Evolutionary conservation across 768 basidiomycete species (phyloP), one percentile per base, ranked within the genome.

Genomic region (Sarcodon aspratus): DNA sequence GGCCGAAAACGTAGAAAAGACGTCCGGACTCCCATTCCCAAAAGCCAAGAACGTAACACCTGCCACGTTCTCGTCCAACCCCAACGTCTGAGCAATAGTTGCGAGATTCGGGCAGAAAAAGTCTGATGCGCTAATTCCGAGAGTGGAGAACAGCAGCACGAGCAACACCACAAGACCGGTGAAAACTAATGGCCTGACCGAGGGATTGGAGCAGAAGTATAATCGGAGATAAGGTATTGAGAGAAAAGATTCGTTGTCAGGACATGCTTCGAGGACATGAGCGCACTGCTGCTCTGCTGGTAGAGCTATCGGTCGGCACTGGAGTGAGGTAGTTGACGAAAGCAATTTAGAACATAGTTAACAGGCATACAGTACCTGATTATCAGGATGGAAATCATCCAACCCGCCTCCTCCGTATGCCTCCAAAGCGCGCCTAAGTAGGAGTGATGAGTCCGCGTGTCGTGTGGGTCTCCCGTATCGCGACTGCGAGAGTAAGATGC

Each of bases 81-180:
- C 87, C 4, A 99, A 76, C 3, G 88, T 68, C 45, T 83, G 76
- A 0, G 95, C 81, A 33, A 97, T 85, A 1, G 94, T 90, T 0
- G 87, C 85, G 13, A 99, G 75, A 63, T 99, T 98, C 1, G 94
- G 94, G 46, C 88, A 93, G 73, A 98, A 98, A 68, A 97, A 97
- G 66, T 98, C 95, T 13, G 92, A 87, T 6, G 94, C 93, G 54
- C 82, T 84, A 62, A 96, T 96, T 4, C 93, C 93, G 34, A 97
- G 83, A 34, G 88, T 94, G 17, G 92, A 92, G 69, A 99, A 98
- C 48, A 99, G 80, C 70, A 97, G 96, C 27, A 80, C 55, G 13
- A 92, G 76, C 91, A 91, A 95, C 17, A 85, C 38, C 9, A 88
- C 53, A 52, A 92, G 75, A 36, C 70, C 78, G 3, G 61, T 55